Base-by-base conservation (phyloP, 495 filamentous ascomycete genomes). In the Polyplosphaeria fusca region DNA sequence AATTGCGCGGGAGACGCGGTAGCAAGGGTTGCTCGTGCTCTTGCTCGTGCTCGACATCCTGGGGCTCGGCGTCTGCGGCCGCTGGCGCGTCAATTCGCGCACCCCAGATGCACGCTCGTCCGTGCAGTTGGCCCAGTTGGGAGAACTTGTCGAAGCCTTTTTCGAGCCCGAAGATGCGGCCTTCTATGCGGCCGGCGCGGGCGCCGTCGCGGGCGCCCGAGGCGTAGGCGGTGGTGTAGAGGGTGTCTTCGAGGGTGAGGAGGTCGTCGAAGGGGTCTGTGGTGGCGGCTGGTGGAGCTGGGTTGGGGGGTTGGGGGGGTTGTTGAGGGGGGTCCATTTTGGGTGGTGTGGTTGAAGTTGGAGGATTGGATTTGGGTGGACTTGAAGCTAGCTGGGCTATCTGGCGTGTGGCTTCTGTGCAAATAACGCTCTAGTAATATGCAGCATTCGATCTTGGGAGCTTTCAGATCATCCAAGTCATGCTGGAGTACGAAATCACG, bases 131-230 rank as follows among this genome's bases (percentile, higher is more conserved):
- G 1, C 93, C 94, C 64, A 90, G 79, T 53, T 87, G 84, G 13
- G 83, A 61, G 63, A 89, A 95, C 72, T 95, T 96, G 66, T 93
- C 88, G 55, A 92, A 97, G 0, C 91, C 93, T 61, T 93, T 94
- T 65, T 94, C 87, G 2, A 97, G 79, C 0, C 92, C 93, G 67
- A 97, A 88, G 12, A 87, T 77, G 30, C 88, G 86, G 35, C 94
- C 94, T 79, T 99, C 93, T 42, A 86, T 81, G 25, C 82, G 84
- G 11, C 94, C 93, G 13, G 89, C 83, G 62, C 79, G 76, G n/a
- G 81, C 76, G 23, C 93, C 93, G 69, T 96, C 94, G 38, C 75
- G 74, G 26, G 80, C 65, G 18, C 93, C 93, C 53, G 90, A 75
- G 7, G 76, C 70, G 70, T 88, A 91, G 32, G 93, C 94, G 69